Evolutionary conservation across 2,329 filamentous ascomycete species (phyloP), one percentile per base, ranked within the genome.

Genomic region (Diplodia seriata): DNA sequence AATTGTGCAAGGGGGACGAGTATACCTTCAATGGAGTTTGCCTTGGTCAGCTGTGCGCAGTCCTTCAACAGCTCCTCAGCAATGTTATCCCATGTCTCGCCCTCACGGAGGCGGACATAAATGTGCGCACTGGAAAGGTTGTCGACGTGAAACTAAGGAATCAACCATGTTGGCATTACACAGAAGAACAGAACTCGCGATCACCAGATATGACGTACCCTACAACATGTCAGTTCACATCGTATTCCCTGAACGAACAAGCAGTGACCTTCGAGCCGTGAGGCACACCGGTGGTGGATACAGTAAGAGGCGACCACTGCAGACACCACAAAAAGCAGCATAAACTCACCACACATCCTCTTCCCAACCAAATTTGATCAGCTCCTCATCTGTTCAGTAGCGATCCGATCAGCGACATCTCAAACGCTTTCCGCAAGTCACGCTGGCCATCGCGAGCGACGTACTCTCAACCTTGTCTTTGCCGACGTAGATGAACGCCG

Each of bases 391-490:
- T 99, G 77, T 71, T 20, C 8, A 61, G 36, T 29, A 14, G 11
- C 23, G 7, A 15, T 43, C 40, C 20, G 9, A 40, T 64, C 50
- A 64, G 66, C 38, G 56, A 43, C 29, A n/a, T 33, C 18, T 23
- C 6, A 12, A 47, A 40, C 38, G 36, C 12, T 15, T 38, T 4
- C 43, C 11, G 20, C 3, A 50, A 33, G 40, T 57, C 53, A 57
- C 49, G 40, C 23, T 47, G 47, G 47, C 43, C 14, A 7, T 11
- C 6, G 56, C 11, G 31, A 67, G 50, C 43, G 61, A 72, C 90
- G 76, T 85, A 97, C 95, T 99, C 84, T 99, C 95, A 74, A 95
- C 94, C 83, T 99, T 99, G 85, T 99, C 95, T 81, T 98, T 99
- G 80, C 95, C 95, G 69, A 97, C 93, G 78, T 99, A 99, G 76